These are phyloP conservation scores for Silybum marianum DNA, from an alignment of 129 eudicot genomes.

Conservation along the genomic window DNA sequence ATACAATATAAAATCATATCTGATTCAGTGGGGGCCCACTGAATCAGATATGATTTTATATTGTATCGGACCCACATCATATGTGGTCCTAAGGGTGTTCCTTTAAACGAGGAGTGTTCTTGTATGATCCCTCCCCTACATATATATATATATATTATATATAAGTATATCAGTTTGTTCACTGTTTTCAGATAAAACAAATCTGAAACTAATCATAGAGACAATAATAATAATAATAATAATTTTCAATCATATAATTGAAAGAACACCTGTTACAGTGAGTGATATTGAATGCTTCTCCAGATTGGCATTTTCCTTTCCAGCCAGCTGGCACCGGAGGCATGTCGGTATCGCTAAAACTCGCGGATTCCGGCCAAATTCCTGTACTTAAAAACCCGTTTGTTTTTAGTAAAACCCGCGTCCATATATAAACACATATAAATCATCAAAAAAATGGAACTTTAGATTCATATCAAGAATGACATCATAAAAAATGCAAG, in stretches of 20 bases:
- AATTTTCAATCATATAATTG: neutral
- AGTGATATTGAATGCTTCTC: conserved; percentile 79
- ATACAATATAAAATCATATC: too few relatives aligned
- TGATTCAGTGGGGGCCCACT: too few relatives aligned
- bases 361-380: conserved; percentile 91
- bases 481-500: neutral
- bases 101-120: too few relatives aligned
- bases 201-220: conserved; percentile 1
- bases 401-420: conserved; percentile 14
- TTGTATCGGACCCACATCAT: too few relatives aligned
- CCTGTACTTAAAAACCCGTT: conserved; percentile 34
- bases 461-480: too few relatives aligned
- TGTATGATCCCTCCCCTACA: too few relatives aligned
- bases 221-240: neutral
- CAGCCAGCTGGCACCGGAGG: conserved; percentile 86
- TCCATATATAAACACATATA: conserved; percentile 1
- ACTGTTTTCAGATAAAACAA: neutral
- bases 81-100: too few relatives aligned
- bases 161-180: neutral
- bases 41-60: too few relatives aligned
- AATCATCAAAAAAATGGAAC: neutral
- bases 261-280: conserved; percentile 37
- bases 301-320: conserved; percentile 51
- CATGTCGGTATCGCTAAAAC: conserved; percentile 75
- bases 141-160: too few relatives aligned